Percentiles rank a stretch among this genome's conserved stretches.
Evolutionary conservation across 805 yeast species (phyloP).

Genomic region (Pichia gijzeniarum): DNA sequence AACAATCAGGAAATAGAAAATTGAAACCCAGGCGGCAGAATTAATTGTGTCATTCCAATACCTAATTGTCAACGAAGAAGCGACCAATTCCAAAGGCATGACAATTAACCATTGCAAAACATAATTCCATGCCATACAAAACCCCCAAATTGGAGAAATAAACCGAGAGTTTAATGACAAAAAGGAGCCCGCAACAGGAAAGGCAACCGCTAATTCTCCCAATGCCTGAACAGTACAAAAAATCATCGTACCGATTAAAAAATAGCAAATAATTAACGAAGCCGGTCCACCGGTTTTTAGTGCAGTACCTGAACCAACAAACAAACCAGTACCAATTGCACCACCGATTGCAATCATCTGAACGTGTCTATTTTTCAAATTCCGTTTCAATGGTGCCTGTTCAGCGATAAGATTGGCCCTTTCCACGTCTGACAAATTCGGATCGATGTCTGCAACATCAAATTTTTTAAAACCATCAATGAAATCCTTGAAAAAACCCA

Average conservation of each 20-base stretch:
- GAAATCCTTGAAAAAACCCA: slow-evolving; percentile 15
- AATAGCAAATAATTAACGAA: slow-evolving; percentile 51
- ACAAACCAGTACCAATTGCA: slow-evolving; percentile 72
- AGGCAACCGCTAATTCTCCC: slow-evolving; percentile 55
- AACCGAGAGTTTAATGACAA: slow-evolving; percentile 51
- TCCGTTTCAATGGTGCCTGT: slow-evolving; percentile 40
- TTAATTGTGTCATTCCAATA: slow-evolving; percentile 40
- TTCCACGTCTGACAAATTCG: slow-evolving; percentile 35
- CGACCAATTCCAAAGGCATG: slow-evolving; percentile 47
- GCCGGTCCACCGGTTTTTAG: slow-evolving; percentile 63
- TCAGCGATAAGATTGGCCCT: slow-evolving; percentile 39
- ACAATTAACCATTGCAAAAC: slow-evolving; percentile 45
- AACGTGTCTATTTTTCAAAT: slow-evolving; percentile 55
- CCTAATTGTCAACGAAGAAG: slow-evolving; percentile 42
- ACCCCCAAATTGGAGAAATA: slow-evolving; percentile 50
- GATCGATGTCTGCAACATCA: slow-evolving; percentile 32
- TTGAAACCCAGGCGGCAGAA: slow-evolving; percentile 48
- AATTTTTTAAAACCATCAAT: slow-evolving; percentile 22
- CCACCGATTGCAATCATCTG: slow-evolving; percentile 81
- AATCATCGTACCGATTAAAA: slow-evolving; percentile 49
- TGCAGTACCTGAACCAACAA: slow-evolving; percentile 63
- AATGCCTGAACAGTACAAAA: slow-evolving; percentile 54
- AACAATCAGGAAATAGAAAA: slow-evolving; percentile 44
- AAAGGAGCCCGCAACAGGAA: slow-evolving; percentile 53
- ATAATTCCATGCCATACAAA: slow-evolving; percentile 53